These are phyloP conservation scores for Collariella sp. DNA, from an alignment of 495 filamentous ascomycete species.

Conservation along the genomic window DNA sequence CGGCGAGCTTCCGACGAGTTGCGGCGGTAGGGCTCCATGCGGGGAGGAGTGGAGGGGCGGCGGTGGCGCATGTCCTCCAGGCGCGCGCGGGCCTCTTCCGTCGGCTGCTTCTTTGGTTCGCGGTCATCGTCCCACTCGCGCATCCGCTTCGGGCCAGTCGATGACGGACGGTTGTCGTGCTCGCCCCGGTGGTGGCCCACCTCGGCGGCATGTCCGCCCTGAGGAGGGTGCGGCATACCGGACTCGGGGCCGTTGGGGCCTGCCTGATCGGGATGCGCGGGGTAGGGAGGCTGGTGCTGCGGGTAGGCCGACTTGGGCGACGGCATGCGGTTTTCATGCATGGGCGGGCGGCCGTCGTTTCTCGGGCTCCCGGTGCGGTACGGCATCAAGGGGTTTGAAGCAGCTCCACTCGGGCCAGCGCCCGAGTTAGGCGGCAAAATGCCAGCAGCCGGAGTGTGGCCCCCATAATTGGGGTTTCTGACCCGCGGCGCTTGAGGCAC, in stretches of 20 bases:
- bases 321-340: slow-evolving; percentile 70
- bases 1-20: slow-evolving; percentile 71
- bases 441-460: slow-evolving; percentile 49
- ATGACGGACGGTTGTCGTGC: slow-evolving; percentile 64
- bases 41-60: slow-evolving; percentile 62
- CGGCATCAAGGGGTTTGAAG: slow-evolving; percentile 66
- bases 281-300: slow-evolving; percentile 67
- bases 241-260: slow-evolving; percentile 63
- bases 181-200: slow-evolving; percentile 58
- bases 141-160: slow-evolving; percentile 71
- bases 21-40: slow-evolving; percentile 53
- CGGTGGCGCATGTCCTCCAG: slow-evolving; percentile 76
- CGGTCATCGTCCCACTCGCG: slow-evolving; percentile 88
- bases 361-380: slow-evolving; percentile 72
- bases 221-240: slow-evolving; percentile 64
- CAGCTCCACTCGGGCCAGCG: slow-evolving; percentile 26
- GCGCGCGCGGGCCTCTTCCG: slow-evolving; percentile 75
- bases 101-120: slow-evolving; percentile 73
- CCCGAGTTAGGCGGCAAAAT: slow-evolving; percentile 21
- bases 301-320: slow-evolving; percentile 77
- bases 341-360: slow-evolving; percentile 67
- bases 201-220: slow-evolving; percentile 63
- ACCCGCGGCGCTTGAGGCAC: slow-evolving; percentile 42
- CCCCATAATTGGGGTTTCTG: slow-evolving; percentile 60
- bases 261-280: slow-evolving; percentile 52